Percentiles rank a stretch among this genome's conserved stretches.
Conservation (phyloP, 1,284 basidiomycete species). For the Cystobasidium pallidum region DNA sequence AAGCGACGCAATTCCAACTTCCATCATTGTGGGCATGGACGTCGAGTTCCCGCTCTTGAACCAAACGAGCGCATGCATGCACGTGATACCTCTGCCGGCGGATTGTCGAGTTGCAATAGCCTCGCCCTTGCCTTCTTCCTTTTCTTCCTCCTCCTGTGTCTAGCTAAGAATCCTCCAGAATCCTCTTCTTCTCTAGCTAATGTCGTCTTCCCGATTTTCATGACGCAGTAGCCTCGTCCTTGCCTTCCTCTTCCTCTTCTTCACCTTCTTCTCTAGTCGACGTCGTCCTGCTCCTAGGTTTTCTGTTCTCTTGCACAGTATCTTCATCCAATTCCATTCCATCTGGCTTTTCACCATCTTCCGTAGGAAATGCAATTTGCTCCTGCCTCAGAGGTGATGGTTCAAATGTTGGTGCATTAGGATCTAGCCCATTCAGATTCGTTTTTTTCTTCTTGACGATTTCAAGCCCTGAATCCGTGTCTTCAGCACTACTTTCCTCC, state of each 20-base stretch:
- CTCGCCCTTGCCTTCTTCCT: neutral
- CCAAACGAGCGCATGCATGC: no score
- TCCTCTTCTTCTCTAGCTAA: slow-evolving; percentile 29
- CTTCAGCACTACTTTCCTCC: slow-evolving; percentile 37
- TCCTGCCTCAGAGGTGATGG: slow-evolving; percentile 24
- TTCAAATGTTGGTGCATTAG: slow-evolving; percentile 32
- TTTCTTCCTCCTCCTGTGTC: no score
- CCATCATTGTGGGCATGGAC: no score
- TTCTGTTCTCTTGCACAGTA: neutral
- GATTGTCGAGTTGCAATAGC: neutral
- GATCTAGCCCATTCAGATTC: slow-evolving; percentile 11
- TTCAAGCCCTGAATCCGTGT: neutral
- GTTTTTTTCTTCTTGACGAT: neutral
- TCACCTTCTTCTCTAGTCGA: slow-evolving; percentile 39
- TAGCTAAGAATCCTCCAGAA: no score
- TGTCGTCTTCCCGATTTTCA: neutral
- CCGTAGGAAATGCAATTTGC: neutral
- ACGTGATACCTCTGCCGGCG: no score
- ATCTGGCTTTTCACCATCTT: neutral
- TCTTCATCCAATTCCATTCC: slow-evolving; percentile 28
- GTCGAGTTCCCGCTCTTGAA: no score
- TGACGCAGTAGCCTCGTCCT: neutral
- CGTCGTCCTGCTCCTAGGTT: neutral
- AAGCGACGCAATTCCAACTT: no score
- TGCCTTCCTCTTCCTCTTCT: slow-evolving; percentile 5